phyloP scores from a whole-genome alignment of 371 early-diverging fungal genomes.

The Lichtheimia hyalospora region DNA sequence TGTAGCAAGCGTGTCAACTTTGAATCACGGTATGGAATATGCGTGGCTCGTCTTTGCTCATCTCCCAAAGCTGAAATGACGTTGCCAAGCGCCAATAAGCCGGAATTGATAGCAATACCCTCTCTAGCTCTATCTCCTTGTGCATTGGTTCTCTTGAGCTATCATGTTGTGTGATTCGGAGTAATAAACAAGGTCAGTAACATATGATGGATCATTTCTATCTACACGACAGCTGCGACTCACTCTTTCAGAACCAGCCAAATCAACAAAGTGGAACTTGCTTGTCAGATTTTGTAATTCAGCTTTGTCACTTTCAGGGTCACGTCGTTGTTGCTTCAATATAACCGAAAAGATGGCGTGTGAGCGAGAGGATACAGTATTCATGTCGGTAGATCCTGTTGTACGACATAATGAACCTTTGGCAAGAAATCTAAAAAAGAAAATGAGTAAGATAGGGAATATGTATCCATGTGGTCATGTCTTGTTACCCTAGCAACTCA shows the following conservation, averaged over 20 bases:
- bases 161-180: background rate
- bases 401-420: slow-evolving; percentile 87
- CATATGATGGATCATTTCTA: background rate
- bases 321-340: slow-evolving; percentile 51
- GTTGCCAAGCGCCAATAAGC: slow-evolving; percentile 96
- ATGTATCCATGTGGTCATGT: background rate
- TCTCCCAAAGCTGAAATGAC: slow-evolving; percentile 97
- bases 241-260: slow-evolving; percentile 81
- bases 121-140: slow-evolving; percentile 93
- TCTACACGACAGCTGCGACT: background rate
- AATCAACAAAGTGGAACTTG: slow-evolving; percentile 95
- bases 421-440: slow-evolving; percentile 45
- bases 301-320: slow-evolving; percentile 13
- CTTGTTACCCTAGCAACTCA: slow-evolving; percentile 62
- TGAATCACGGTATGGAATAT: slow-evolving; percentile 95
- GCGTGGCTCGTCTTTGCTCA: slow-evolving; percentile 61
- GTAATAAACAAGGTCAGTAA: background rate
- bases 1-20: slow-evolving; percentile 93
- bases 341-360: slow-evolving; percentile 97
- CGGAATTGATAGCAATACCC: slow-evolving; percentile 97
- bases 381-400: slow-evolving; percentile 98
- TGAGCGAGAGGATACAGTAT: slow-evolving; percentile 93
- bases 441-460: background rate
- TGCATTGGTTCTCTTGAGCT: slow-evolving; percentile 52
- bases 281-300: slow-evolving; percentile 44